Conservation (phyloP, 495 filamentous ascomycete species). For the Sabuloglossum arenarium region DNA sequence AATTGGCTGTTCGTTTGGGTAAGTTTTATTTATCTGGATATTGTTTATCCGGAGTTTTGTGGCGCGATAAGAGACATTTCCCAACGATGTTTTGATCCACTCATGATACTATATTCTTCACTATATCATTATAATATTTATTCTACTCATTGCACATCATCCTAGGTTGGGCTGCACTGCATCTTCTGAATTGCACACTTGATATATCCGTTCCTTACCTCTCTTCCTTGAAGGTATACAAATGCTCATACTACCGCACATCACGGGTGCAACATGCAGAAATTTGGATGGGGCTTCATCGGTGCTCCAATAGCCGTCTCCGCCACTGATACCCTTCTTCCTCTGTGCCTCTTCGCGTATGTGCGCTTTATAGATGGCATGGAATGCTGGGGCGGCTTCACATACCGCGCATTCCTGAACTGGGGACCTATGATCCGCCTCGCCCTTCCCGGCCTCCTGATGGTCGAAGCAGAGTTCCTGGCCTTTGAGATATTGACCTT, state of each 20-base stretch:
- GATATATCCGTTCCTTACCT: background rate
- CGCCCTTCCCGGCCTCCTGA: conserved; percentile 32
- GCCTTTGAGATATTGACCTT: conserved; percentile 37
- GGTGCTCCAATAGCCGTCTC: conserved; percentile 34
- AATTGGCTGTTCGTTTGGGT: conserved; percentile 61
- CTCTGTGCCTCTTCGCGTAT: conserved; percentile 28
- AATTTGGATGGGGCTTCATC: conserved; percentile 32
- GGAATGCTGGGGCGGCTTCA: conserved; percentile 36
- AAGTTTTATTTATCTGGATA: conserved; percentile 13
- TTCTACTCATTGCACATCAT: background rate
- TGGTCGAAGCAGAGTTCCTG: conserved; percentile 34
- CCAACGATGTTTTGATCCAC: too few species aligned
- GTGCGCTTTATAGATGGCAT: conserved; percentile 26
- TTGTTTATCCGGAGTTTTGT: background rate
- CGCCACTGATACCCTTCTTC: conserved; percentile 30
- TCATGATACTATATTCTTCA: background rate
- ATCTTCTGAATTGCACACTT: background rate
- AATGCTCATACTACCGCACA: background rate
- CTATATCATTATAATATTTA: background rate
- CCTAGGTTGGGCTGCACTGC: background rate
- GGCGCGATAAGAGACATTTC: too few species aligned
- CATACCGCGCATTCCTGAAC: conserved; percentile 22
- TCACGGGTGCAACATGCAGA: conserved; percentile 6
- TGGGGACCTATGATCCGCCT: conserved; percentile 36
- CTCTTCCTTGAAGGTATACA: background rate